These are phyloP conservation scores for Naganishia vaughanmartiniae DNA, from an alignment of 768 basidiomycete genomes.

Conservation along the genomic window DNA sequence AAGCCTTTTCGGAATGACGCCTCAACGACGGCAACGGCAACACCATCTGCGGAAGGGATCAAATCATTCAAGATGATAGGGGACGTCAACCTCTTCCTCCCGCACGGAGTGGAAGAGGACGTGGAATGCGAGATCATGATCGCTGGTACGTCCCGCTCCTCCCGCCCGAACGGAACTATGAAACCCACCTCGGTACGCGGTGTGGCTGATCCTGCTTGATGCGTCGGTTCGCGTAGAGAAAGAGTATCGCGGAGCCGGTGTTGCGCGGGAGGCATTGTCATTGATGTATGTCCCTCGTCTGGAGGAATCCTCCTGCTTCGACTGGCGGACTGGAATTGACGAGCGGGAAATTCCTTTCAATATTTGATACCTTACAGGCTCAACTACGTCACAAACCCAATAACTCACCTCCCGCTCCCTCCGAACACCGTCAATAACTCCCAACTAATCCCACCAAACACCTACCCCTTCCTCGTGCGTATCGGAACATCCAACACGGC, in stretches of 20 bases:
- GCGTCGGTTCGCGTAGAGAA: constrained; percentile 56
- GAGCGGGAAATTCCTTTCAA: constrained; percentile 44
- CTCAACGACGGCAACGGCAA: constrained; percentile 31
- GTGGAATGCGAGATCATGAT: constrained; percentile 92
- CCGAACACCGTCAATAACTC: constrained; percentile 24
- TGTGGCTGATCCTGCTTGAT: not conserved
- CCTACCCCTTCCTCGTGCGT: constrained; percentile 61
- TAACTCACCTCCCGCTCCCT: constrained; percentile 49
- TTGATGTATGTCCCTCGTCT: constrained; percentile 29
- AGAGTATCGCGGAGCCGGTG: constrained; percentile 66
- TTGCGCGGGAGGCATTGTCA: constrained; percentile 32
- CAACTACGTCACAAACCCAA: constrained; percentile 58
- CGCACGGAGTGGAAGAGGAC: constrained; percentile 61
- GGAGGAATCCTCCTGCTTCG: too few relatives aligned
- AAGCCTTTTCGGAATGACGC: constrained; percentile 44
- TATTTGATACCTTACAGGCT: constrained; percentile 58
- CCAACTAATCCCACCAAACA: constrained; percentile 52
- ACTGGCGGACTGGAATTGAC: too few relatives aligned
- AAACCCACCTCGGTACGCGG: too few relatives aligned
- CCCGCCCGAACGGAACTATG: too few relatives aligned
- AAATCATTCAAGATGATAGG: constrained; percentile 70
- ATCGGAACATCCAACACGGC: constrained; percentile 68
- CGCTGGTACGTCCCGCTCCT: constrained; percentile 60
- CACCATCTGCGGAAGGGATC: constrained; percentile 43
- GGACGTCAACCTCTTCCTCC: constrained; percentile 87